phyloP scores from a whole-genome alignment of 139 green algal genomes.

The Chlamydomonas sp. region DNA sequence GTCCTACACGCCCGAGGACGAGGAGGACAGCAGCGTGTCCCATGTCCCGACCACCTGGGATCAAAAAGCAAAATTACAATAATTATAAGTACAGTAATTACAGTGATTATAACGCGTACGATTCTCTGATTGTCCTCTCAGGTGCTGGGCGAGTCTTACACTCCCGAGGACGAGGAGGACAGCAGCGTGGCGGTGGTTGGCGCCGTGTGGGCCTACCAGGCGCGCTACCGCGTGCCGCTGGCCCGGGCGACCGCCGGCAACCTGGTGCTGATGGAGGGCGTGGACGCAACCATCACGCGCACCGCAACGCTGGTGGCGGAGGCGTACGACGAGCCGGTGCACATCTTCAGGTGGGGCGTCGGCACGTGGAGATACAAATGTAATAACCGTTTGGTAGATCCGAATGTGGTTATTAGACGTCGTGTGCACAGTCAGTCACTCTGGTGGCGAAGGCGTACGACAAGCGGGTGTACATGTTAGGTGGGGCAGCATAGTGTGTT shows the following conservation, averaged over 20 bases:
- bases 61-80: too few relatives aligned
- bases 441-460: constrained; percentile 50
- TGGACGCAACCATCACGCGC: constrained; percentile 93
- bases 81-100: too few relatives aligned
- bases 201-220: constrained; percentile 80
- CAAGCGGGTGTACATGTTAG: constrained; percentile 85
- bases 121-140: neutral
- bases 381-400: too few relatives aligned
- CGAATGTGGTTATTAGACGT: too few relatives aligned
- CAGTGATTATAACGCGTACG: too few relatives aligned
- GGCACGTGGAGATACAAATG: neutral
- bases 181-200: constrained; percentile 73
- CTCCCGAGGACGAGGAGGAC: constrained; percentile 98
- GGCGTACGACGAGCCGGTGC: constrained; percentile 62
- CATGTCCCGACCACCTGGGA: too few relatives aligned
- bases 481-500: neutral
- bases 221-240: constrained; percentile 89
- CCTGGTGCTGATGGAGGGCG: constrained; percentile 91
- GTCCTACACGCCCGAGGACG: neutral
- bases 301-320: constrained; percentile 92
- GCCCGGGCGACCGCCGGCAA: constrained; percentile 80
- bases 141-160: constrained; percentile 91
- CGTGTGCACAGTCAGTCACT: too few relatives aligned
- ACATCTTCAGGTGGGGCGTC: constrained; percentile 53
- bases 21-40: neutral